Base-by-base conservation (phyloP, 106 monocot genomes). In the Acorus calamus region DNA sequence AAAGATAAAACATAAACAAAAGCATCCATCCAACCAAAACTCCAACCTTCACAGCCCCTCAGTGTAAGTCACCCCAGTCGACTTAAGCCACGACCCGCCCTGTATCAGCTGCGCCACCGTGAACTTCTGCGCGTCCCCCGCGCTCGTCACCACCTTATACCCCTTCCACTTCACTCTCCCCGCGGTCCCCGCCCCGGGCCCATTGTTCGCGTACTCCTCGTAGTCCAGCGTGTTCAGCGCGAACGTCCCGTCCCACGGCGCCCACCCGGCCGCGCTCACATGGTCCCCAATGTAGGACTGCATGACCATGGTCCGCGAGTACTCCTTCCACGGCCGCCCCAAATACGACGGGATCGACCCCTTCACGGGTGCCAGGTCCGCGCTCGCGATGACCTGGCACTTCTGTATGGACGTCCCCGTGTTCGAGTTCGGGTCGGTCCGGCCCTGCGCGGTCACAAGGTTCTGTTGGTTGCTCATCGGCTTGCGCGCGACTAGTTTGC, bases 281-380 rank as follows among this genome's bases (percentile, higher is more conserved):
- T 73, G 72, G 8, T 4, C 4, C 4, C 58, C 81, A 0, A 81
- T 65, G 55, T 47, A 69, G 0, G 77, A 81, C 41, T 77, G 60
- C 81, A 81, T 52, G 61, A 73, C 60, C 44, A 81, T 71, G 8
- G 81, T 81, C 50, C 81, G 52, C 9, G 76, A 76, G 63, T 72
- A 81, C 60, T 68, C 47, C 73, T 77, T 81, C 81, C 81, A 81
- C 8, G 76, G 81, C 49, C 81, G 68, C 6, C 81, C 81, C 1
- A 77, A 54, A 7, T 73, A 81, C 9, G 81, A 61, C 11, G 14
- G 43, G 28, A 70, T 60, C 0, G 54, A 12, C 2, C 47, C 56
- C 11, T 46, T 46, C 13, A 61, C 69, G 44, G 74, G 79, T n/a
- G 14, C 8, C 7, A 81, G 65, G 14, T 81, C 76, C 7, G 44